phyloP scores from a whole-genome alignment of 2,329 filamentous ascomycete genomes.

The Venturia effusa region DNA sequence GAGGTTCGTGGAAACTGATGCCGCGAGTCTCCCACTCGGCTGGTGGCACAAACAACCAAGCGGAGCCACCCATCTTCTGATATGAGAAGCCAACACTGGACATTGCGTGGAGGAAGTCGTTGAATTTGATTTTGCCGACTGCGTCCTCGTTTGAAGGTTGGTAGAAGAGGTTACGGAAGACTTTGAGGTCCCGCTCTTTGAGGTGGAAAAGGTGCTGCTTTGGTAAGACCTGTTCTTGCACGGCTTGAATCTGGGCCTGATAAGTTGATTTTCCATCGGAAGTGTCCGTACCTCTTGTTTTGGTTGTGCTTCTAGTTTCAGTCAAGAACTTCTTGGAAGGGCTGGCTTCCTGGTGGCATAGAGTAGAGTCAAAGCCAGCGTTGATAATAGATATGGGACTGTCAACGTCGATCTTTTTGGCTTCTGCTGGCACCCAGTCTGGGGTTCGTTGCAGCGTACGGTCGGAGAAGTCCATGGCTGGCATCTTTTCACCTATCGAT shows the following conservation, averaged over 20 bases:
- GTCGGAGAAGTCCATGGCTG: not conserved
- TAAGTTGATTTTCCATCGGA: not conserved
- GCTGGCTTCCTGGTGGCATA: too few species aligned
- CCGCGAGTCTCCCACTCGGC: not conserved
- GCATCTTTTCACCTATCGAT: not conserved
- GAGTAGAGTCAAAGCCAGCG: not conserved
- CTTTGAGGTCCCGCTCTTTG: not conserved
- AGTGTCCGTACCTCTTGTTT: not conserved
- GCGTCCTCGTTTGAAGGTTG: not conserved
- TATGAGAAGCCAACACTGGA: not conserved
- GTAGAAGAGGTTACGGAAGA: not conserved
- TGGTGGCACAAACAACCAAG: not conserved
- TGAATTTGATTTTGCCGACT: not conserved
- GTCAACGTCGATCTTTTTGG: too few species aligned
- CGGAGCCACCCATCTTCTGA: not conserved
- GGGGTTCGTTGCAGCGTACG: not conserved
- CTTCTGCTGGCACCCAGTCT: not conserved
- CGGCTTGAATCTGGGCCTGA: not conserved
- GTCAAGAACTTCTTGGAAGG: not conserved
- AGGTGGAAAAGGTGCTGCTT: not conserved
- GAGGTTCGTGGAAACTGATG: conserved; percentile 2
- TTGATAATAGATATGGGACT: not conserved
- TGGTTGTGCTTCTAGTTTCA: not conserved
- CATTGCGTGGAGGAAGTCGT: not conserved
- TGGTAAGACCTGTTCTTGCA: not conserved